Base-by-base conservation (phyloP, 371 early-diverging fungal species). In the Syncephalastrum racemosum region DNA sequence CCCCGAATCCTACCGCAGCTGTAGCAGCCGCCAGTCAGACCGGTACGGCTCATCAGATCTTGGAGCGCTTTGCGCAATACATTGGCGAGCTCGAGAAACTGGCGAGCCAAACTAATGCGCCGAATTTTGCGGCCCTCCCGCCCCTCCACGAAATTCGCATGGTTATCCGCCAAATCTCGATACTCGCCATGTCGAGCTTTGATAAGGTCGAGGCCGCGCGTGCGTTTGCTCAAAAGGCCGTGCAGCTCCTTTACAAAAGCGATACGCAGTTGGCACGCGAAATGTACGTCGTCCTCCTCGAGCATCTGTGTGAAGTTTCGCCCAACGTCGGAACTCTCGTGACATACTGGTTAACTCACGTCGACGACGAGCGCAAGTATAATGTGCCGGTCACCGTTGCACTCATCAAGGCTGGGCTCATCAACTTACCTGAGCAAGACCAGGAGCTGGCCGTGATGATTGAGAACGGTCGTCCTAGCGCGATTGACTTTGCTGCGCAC, bases 291-390 rank as follows among this genome's bases (percentile, higher is more conserved):
- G 71, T 85, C 5, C 62, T 98, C 1, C 74, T 99, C 49, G 90
- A 89, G 56, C 75, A 85, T 5, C 68, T 97, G 14, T 93, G 92
- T 62, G 90, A 92, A 50, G 65, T 84, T 27, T 93, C 94, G 0
- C 80, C 79, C 54, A 82, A 83, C 36, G 89, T 91, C 0, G 84
- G 83, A 22, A 86, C 87, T 46, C 92, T 97, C 68, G 90, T 98
- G 46, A 87, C 82, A 1, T 82, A 85, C 19, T 98, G 97, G 98
- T 71, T 99, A 16, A 81, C 93, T 12, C 95, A 92, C 73, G 84
- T 93, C 4, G 94, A 95, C 45, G 97, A 97, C 60, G 96, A 95
- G 62, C 90, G 94, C 63, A 94, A 95, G 64, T 89, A 86, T 61
- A 90, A 92, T 63, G 92, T 95, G 2, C 83, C 87, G 10, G 92